phyloP scores from a whole-genome alignment of 2,329 filamentous ascomycete species.

The Cyphellophora europaea region DNA sequence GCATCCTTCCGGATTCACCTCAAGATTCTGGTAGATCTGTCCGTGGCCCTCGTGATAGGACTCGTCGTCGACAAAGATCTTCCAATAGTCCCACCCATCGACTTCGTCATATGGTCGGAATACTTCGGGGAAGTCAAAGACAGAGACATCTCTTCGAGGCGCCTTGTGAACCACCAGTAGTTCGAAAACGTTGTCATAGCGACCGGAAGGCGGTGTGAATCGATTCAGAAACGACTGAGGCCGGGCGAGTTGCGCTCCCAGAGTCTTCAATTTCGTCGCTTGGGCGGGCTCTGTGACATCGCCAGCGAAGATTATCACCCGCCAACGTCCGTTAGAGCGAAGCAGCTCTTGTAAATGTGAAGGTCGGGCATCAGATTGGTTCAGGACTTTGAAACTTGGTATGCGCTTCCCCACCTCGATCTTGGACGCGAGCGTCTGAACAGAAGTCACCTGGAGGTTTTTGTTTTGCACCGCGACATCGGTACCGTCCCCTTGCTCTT shows the following conservation, averaged over 20 bases:
- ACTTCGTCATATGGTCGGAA: slow-evolving; percentile 38
- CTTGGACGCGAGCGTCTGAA: slow-evolving; percentile 11
- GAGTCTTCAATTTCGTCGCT: slow-evolving; percentile 33
- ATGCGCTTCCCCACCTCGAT: slow-evolving; percentile 27
- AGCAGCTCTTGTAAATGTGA: slow-evolving; percentile 29
- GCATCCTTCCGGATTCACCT: slow-evolving; percentile 47
- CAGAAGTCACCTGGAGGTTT: slow-evolving; percentile 9
- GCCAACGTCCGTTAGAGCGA: slow-evolving; percentile 28
- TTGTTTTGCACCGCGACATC: slow-evolving; percentile 26
- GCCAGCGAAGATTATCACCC: slow-evolving; percentile 48
- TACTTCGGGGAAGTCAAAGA: slow-evolving; percentile 42
- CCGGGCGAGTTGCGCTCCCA: slow-evolving; percentile 36
- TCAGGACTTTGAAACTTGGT: slow-evolving; percentile 26
- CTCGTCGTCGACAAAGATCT: slow-evolving; percentile 45
- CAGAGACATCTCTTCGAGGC: slow-evolving; percentile 38
- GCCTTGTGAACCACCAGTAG: slow-evolving; percentile 52
- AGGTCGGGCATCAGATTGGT: slow-evolving; percentile 28
- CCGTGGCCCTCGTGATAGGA: slow-evolving; percentile 18
- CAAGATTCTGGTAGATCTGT: slow-evolving; percentile 43
- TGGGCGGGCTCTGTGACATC: slow-evolving; percentile 39
- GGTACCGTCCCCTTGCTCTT: slow-evolving; percentile 39
- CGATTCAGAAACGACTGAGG: slow-evolving; percentile 33
- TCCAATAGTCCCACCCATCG: slow-evolving; percentile 47
- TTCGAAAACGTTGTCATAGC: slow-evolving; percentile 45
- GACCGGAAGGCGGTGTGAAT: slow-evolving; percentile 29